These are phyloP conservation scores for Rhynchospora breviuscula DNA, from an alignment of 176 grass and related monocot species.

Conservation along the genomic window DNA sequence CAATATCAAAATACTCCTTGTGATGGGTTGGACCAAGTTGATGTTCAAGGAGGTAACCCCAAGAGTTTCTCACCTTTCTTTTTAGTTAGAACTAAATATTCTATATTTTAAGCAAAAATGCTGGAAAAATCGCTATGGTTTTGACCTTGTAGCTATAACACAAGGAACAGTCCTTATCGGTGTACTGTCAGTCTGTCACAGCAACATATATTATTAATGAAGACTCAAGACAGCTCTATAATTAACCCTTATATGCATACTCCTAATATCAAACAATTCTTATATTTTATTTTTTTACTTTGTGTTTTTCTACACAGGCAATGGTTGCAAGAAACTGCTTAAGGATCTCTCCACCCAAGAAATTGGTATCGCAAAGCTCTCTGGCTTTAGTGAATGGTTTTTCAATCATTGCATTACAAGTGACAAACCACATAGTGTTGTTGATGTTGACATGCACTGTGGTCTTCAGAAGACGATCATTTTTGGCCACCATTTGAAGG, in stretches of 20 bases:
- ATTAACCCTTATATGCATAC: background rate
- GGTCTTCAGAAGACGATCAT: constrained; percentile 84
- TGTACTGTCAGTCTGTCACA: background rate
- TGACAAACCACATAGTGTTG: constrained; percentile 30
- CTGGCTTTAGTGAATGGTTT: constrained; percentile 88
- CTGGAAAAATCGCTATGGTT: background rate
- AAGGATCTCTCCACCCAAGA: constrained; percentile 60
- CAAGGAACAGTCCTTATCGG: background rate
- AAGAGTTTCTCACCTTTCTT: background rate
- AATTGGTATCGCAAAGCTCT: constrained; percentile 90
- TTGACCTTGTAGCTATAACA: background rate
- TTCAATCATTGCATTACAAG: constrained; percentile 55
- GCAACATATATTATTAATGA: background rate
- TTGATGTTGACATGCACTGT: constrained; percentile 39
- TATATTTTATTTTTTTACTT: constrained; percentile 7
- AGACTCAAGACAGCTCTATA: background rate
- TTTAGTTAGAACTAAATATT: background rate
- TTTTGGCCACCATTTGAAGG: constrained; percentile 96
- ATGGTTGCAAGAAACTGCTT: constrained; percentile 54
- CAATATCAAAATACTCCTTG: constrained; percentile 10
- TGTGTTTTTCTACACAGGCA: constrained; percentile 32
- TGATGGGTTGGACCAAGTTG: background rate
- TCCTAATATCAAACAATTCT: constrained; percentile 1
- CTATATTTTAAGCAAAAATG: background rate
- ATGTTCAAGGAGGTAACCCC: constrained; percentile 13